Evolutionary conservation across 768 basidiomycete species (phyloP), one percentile per base, ranked within the genome.

Genomic region (Termitomyces sp.): DNA sequence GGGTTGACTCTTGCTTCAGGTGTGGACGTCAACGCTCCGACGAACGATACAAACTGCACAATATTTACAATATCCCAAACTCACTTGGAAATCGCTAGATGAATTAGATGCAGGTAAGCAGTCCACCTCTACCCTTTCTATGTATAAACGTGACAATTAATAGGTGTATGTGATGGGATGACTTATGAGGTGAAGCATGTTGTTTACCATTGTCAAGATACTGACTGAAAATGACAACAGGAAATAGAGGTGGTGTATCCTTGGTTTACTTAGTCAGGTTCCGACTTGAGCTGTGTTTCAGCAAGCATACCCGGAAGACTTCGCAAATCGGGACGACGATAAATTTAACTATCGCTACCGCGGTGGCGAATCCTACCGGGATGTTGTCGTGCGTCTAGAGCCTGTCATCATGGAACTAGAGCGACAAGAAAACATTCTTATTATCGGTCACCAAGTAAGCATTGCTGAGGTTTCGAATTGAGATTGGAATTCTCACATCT

Each of bases 381-480:
- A 99, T 67, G 96, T 99, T 10, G 94, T 97, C 13, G 84, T 92
- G 4, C 84, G 96, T 39, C 76, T 99, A 27, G 97, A 99, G 69
- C 97, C 97, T 24, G 90, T 98, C 53, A 99, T 99, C 64, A 98
- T 99, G 93, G 97, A 99, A 71, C 80, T 99, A 24, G 97, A 99
- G 72, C 79, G 97, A 55, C 97, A 98, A 71, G 91, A 96, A 72
- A 96, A 99, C 69, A 94, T 99, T 57, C 73, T 99, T 39, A 90
- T 99, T 63, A 88, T 99, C 34, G 94, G 95, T 1, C 97, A 99
- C 72, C 97, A 98, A 77, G 87, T 84, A 56, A 31, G 72, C 22
- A 27, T 22, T 12, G 12, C 5, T 59, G 24, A 18, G 48, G 52
- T 29, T 46, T 54, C 37, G 49, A 20, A 22, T 24, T 55, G 24